Base-by-base conservation (phyloP, 2,329 filamentous ascomycete genomes). In the Tolypocladium nubicola region DNA sequence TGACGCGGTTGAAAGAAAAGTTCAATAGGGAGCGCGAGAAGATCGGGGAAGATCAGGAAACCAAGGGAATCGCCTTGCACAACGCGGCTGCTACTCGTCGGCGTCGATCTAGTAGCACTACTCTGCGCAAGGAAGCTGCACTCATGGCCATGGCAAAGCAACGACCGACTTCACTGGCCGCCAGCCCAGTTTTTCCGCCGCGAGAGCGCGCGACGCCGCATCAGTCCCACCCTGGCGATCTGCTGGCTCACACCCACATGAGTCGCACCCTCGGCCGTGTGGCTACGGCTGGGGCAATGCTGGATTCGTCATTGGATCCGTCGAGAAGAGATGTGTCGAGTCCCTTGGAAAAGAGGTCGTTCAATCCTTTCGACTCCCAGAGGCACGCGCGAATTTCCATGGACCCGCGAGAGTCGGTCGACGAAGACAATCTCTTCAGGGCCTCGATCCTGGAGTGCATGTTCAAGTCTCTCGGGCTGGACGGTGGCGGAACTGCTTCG, bases 371-470 rank as follows among this genome's bases (percentile, higher is more conserved):
- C 59, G 70, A 78, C n/a, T 75, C 75, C 2, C 78, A 79, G 58
- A 74, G 76, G 54, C 74, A 76, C 40, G 73, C 73, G 52, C 77
- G 79, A 52, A 73, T 78, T 39, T 75, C 75, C 7, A 73, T 83
- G 37, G 87, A 90, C 64, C 83, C 87, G 6, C 85, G 92, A 62
- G 91, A 97, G 57, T 88, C 89, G 0, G 75, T 91, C 9, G 90
- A 96, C 62, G 94, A 97, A 68, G 93, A 97, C 65, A 84, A 87
- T 52, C 73, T 96, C 8, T 97, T 99, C 71, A 82, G 95, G 45
- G 86, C 90, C 58, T 95, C 91, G 0, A 90, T 99, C 19, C 75
- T 97, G 26, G 90, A 96, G 63, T 97, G 94, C 68, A 96, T 99
- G 75, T 93, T 96, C 73, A 97, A 93, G 68, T 88, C 91, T 0